phyloP scores from a whole-genome alignment of 306 rosid genomes.

The Benincasa hispida region DNA sequence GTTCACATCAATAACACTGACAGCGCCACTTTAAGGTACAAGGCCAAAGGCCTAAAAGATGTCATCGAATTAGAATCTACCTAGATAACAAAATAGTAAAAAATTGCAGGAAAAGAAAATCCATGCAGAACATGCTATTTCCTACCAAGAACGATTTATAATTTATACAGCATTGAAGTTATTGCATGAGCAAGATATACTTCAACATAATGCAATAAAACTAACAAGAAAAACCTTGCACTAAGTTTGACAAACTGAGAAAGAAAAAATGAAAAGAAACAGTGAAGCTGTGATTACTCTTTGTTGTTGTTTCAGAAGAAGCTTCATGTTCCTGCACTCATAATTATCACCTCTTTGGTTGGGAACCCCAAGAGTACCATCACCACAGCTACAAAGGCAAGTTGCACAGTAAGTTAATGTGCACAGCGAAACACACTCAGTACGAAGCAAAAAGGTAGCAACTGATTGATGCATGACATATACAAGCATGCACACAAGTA shows the following conservation, averaged over 20 bases:
- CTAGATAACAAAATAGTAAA: not conserved
- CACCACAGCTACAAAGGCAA: slow-evolving; percentile 64
- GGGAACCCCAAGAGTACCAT: slow-evolving; percentile 92
- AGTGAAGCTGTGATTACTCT: slow-evolving; percentile 44
- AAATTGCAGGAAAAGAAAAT: not conserved
- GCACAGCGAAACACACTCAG: not conserved
- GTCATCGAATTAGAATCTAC: not conserved
- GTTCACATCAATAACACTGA: not conserved
- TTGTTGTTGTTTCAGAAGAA: slow-evolving; percentile 96
- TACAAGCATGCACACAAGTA: not conserved
- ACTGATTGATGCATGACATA: not conserved
- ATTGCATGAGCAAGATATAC: not conserved
- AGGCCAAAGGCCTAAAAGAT: not conserved
- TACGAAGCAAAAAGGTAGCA: not conserved
- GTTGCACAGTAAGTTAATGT: not conserved
- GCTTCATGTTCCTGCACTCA: slow-evolving; percentile 99
- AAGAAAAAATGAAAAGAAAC: slow-evolving; percentile 9
- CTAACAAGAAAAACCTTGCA: not conserved
- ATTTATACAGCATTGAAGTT: not conserved
- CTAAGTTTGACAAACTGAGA: not conserved
- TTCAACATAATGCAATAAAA: slow-evolving; percentile 5
- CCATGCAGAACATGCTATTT: not conserved
- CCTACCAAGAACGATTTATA: not conserved
- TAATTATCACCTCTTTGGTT: slow-evolving; percentile 98
- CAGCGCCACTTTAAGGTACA: not conserved